phyloP scores from a whole-genome alignment of 371 early-diverging fungal species.

The Rhizopus sp. region DNA sequence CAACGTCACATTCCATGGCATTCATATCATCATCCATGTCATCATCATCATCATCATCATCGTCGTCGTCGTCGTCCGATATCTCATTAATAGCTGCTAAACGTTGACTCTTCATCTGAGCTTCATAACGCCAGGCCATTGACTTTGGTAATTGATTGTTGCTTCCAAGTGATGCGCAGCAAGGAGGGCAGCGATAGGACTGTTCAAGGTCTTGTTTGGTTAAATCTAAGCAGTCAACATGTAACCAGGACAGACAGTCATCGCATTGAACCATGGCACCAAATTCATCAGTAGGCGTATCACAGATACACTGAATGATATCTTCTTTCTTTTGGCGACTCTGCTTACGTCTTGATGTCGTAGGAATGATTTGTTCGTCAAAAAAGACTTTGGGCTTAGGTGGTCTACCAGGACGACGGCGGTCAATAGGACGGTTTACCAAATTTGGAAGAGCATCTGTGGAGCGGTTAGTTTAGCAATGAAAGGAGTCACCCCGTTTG shows the following conservation, averaged over 20 bases:
- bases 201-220: slow-evolving; percentile 36
- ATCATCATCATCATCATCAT: slow-evolving; percentile 30
- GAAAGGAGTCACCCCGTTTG: neutral
- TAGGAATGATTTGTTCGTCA: slow-evolving; percentile 4
- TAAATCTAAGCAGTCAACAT: slow-evolving; percentile 52
- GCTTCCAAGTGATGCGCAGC: slow-evolving; percentile 24
- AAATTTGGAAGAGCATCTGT: neutral
- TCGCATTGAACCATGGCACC: slow-evolving; percentile 62
- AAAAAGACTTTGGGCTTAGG: slow-evolving; percentile 8
- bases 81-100: slow-evolving; percentile 21
- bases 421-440: slow-evolving; percentile 5
- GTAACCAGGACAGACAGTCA: slow-evolving; percentile 56
- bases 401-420: slow-evolving; percentile 23
- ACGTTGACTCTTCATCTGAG: slow-evolving; percentile 31
- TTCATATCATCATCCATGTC: neutral
- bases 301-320: slow-evolving; percentile 47
- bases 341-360: neutral
- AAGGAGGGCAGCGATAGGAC: slow-evolving; percentile 52
- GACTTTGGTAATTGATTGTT: slow-evolving; percentile 11
- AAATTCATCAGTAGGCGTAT: slow-evolving; percentile 46
- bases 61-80: too few species aligned
- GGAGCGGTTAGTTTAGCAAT: neutral
- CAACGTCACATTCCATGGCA: neutral
- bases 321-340: slow-evolving; percentile 9
- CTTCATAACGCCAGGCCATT: slow-evolving; percentile 39